A percentile compares a stretch with the other conserved stretches of the same genome.
Evolutionary conservation across 108 stramenopile species (phyloP).

Genomic region (Craspedostauros australis): DNA sequence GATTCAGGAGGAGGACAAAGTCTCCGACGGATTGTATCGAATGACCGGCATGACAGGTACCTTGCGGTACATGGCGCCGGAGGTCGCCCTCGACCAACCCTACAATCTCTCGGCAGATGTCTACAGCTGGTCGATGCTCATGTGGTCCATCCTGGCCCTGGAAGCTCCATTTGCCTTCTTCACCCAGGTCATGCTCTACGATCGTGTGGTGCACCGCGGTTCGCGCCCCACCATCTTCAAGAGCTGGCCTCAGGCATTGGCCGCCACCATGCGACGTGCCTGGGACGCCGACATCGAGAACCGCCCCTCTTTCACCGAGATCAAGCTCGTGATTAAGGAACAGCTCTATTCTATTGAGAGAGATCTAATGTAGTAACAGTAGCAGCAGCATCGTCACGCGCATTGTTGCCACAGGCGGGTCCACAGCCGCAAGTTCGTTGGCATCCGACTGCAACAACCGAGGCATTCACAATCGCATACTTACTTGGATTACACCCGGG

Average conservation of each 20-base stretch:
- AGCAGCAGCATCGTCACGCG: too few species aligned
- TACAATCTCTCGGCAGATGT: conserved; percentile 64
- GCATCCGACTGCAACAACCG: too few species aligned
- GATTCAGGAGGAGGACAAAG: conserved; percentile 24
- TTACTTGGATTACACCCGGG: too few species aligned
- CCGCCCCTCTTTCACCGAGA: conserved; percentile 53
- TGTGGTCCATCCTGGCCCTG: conserved; percentile 64
- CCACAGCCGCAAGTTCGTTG: too few species aligned
- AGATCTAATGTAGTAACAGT: too few species aligned
- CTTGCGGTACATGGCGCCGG: conserved; percentile 53
- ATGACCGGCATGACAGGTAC: conserved; percentile 63
- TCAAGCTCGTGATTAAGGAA: too few species aligned
- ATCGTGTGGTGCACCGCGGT: conserved; percentile 47
- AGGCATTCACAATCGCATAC: too few species aligned
- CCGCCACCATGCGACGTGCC: conserved; percentile 43
- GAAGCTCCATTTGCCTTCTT: conserved; percentile 66
- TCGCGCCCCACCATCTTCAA: conserved; percentile 46
- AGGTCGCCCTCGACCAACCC: conserved; percentile 51
- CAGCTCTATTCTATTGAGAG: too few species aligned
- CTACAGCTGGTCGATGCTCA: conserved; percentile 63
- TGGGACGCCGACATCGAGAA: conserved; percentile 44
- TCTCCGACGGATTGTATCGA: conserved; percentile 38
- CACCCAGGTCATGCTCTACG: conserved; percentile 29
- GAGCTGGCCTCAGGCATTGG: conserved; percentile 54
- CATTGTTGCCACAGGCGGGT: too few species aligned